Evolutionary conservation across 495 filamentous ascomycete species (phyloP).

Genomic region (Lophiotrema nucula): DNA sequence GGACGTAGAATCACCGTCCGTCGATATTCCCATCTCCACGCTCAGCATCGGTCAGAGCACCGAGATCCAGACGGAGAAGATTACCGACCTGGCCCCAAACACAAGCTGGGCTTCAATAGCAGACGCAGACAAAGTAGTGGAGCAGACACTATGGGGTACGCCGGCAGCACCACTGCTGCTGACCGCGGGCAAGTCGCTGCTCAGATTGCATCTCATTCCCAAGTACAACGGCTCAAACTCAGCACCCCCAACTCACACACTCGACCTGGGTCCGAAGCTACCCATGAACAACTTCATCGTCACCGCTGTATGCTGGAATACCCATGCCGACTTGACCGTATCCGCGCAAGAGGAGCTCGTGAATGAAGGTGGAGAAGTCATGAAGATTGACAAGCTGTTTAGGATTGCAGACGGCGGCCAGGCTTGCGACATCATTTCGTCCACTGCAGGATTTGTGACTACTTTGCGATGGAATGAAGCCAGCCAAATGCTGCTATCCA

Average conservation of each 20-base stretch:
- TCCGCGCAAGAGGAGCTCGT: slow-evolving; percentile 20
- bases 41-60: slow-evolving; percentile 30
- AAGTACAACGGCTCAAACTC: neutral
- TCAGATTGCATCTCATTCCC: slow-evolving; percentile 8
- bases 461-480: slow-evolving; percentile 24
- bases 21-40: slow-evolving; percentile 31
- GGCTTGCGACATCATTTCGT: slow-evolving; percentile 23
- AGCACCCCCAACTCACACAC: neutral
- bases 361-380: slow-evolving; percentile 26
- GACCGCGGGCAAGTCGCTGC: slow-evolving; percentile 24
- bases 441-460: slow-evolving; percentile 22
- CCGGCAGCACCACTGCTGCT: slow-evolving; percentile 9
- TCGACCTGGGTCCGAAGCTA: neutral
- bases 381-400: slow-evolving; percentile 23
- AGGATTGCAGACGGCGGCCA: slow-evolving; percentile 17
- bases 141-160: slow-evolving; percentile 24
- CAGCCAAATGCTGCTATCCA: slow-evolving; percentile 16
- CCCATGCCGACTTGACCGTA: slow-evolving; percentile 5
- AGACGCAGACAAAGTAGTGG: slow-evolving; percentile 4
- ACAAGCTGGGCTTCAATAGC: slow-evolving; percentile 6
- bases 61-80: slow-evolving; percentile 28
- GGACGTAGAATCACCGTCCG: slow-evolving; percentile 35
- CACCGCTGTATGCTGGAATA: slow-evolving; percentile 27
- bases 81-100: slow-evolving; percentile 16
- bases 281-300: slow-evolving; percentile 20